Evolutionary conservation across 768 basidiomycete species (phyloP), one percentile per base, ranked within the genome.

Genomic region (Naganishia friedmannii): DNA sequence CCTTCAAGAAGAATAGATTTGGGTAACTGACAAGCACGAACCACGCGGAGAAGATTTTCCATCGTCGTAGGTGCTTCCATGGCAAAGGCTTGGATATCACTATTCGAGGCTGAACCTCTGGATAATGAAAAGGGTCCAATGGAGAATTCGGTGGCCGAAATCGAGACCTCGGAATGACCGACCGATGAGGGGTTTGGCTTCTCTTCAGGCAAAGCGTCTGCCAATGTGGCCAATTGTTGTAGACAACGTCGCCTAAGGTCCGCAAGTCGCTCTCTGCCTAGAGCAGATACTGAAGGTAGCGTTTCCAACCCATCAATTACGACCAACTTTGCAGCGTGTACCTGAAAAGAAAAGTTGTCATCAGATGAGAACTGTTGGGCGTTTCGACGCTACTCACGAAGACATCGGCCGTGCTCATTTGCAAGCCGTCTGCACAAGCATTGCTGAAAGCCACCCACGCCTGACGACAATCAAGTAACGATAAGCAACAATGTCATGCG

Each of bases 1-100:
- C 96, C 96, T 78, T 99, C 96, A 10, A 99, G 85, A 15, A 99
- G 85, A 70, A 99, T 91, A 0, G 96, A 93, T 79, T 97, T 98
- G 2, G 82, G 76, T 3, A 97, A 83, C 79, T 98, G 96, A 71
- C 89, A 91, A 3, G 93, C 96, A 67, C 96, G 86, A 37, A 92
- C 83, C 15, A 98, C 87, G 26, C 95, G 89, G 85, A 90, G 86
- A 23, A 90, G 89, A 79, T 99, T 99, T 70, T 88, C 86, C 51
- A 85, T 85, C 17, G 94, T 91, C 1, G 96, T 98, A 0, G 95
- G 93, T 0, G 93, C 93, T 65, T 88, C 84, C 53, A 97, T 85
- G 76, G 89, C 90, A 85, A 96, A 98, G 3, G 78, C 71, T 21
- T 67, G 46, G 53, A 85, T 66, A 21, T 73, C 82, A 0, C 78